Conservation (phyloP, 148 eudicot species). For the Chenopodium quinoa region DNA sequence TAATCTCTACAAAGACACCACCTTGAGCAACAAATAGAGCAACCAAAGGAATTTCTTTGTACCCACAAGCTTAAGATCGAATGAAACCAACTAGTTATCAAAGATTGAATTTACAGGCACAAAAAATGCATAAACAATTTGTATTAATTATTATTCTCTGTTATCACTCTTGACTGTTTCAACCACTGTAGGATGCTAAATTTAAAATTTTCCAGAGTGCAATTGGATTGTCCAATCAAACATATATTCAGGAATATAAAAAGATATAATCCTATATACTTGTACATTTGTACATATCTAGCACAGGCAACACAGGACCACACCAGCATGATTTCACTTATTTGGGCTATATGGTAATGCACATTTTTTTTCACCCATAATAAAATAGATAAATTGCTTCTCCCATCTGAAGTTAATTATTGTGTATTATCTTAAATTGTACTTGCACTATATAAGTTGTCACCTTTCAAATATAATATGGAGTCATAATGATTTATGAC, state of each 20-base stretch:
- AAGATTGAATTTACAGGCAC: background rate
- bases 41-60: background rate
- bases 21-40: background rate
- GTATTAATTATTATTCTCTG: background rate
- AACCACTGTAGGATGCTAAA: conserved; percentile 1
- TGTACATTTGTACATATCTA: no score
- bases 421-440: no score
- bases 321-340: no score
- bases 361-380: no score
- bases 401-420: no score
- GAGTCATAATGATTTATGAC: no score
- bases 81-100: background rate
- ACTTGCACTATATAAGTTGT: no score
- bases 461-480: no score
- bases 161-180: background rate
- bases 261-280: background rate
- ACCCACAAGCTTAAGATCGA: background rate
- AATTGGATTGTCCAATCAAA: conserved; percentile 3
- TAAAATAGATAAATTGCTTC: no score
- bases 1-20: background rate
- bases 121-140: no score
- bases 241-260: background rate
- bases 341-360: no score
- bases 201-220: background rate
- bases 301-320: no score